phyloP scores from a whole-genome alignment of 805 yeast species.

The Ogataea neopini region DNA sequence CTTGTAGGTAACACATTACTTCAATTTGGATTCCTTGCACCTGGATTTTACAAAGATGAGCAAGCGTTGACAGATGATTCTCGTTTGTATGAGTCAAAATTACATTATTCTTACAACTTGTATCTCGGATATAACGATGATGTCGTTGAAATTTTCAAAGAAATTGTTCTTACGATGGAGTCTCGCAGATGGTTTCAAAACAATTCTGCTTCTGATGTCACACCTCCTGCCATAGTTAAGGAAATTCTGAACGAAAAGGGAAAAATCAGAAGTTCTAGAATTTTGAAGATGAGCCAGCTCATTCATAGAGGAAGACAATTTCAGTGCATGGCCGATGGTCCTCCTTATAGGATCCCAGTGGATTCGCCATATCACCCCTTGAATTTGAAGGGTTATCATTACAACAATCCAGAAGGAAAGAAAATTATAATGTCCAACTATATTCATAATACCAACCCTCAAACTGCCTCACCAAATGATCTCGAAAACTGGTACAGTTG shows the following conservation, averaged over 20 bases:
- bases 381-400: conserved; percentile 26
- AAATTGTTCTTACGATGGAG: conserved; percentile 33
- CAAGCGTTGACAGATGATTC: neutral
- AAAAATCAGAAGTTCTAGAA: conserved; percentile 22
- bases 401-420: conserved; percentile 27
- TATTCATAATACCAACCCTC: conserved; percentile 29
- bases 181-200: conserved; percentile 23
- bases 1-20: conserved; percentile 26
- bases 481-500: conserved; percentile 37
- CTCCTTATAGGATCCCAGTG: conserved; percentile 33
- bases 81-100: neutral
- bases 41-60: conserved; percentile 24
- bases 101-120: conserved; percentile 28
- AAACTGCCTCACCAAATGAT: conserved; percentile 24
- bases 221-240: conserved; percentile 14
- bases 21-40: conserved; percentile 33
- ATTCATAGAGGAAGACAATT: conserved; percentile 33
- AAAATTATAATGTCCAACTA: conserved; percentile 25
- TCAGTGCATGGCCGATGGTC: conserved; percentile 28
- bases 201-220: conserved; percentile 2
- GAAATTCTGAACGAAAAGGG: conserved; percentile 25
- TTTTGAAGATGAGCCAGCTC: conserved; percentile 24
- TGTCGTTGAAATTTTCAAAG: conserved; percentile 34
- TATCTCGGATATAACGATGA: conserved; percentile 40
- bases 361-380: conserved; percentile 35